Evolutionary conservation across 1,139 yeast genomes (phyloP), one percentile per base, ranked within the genome.

Genomic region (Taphrina communis): DNA sequence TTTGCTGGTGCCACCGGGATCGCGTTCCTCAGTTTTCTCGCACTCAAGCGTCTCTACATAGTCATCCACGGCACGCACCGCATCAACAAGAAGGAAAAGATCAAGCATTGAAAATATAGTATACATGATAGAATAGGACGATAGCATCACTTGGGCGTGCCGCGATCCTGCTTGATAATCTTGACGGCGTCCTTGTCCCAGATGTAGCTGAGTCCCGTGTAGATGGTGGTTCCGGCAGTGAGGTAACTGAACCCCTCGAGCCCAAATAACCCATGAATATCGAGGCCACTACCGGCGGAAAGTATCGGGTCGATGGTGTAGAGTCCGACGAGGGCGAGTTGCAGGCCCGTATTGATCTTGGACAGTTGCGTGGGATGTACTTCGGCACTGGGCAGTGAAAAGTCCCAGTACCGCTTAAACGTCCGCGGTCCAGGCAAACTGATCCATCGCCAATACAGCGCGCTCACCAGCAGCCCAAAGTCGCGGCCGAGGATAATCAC

Each of bases 311-410:
- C 53, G 61, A 55, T 46, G 19, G 48, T 52, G 48, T 65, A 57
- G 44, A 53, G 46, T 0, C 96, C 97, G 62, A 95, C 83, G 74
- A 93, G 93, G 9, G 90, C 75, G 97, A 95, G 93, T 78, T 95
- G 99, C 72, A 95, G 83, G 1, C 88, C 91, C 0, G 99, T 95
- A 77, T 95, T 73, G 68, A 72, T 83, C 77, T 94, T 94, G 12
- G 97, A 92, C 51, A 95, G 85, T 65, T 83, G 80, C n/a, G 95
- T 91, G 1, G 99, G 99, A 71, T 85, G 90, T 1, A 95, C 97
- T 72, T 90, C 91, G 0, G 92, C 96, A 21, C 93, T 88, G 1
- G 97, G 95, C 56, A 86, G 85, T 72, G 86, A 85, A 75, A 92
- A 84, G 77, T 93, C 92, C 84, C 89, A 87, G 77, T 83, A 91